Percentiles rank a stretch among this genome's conserved stretches.
These are phyloP conservation scores for Leucocoprinus leucothites DNA, from an alignment of 768 basidiomycete genomes.

Conservation along the genomic window DNA sequence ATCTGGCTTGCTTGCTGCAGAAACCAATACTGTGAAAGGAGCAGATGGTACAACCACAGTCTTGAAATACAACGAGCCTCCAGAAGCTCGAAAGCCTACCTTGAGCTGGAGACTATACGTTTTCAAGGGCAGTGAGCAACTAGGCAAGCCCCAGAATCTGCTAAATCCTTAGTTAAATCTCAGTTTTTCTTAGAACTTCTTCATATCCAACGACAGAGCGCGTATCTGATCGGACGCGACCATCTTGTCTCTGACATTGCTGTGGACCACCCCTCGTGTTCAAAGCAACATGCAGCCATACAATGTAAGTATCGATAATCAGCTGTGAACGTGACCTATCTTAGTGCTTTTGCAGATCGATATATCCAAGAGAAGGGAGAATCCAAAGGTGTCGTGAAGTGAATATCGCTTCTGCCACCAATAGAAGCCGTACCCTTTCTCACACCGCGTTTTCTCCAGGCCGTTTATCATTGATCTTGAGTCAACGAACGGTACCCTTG, in stretches of 20 bases:
- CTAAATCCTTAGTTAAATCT: not conserved
- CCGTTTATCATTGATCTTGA: conserved; percentile 98
- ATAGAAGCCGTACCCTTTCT: not conserved
- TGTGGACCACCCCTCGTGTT: conserved; percentile 94
- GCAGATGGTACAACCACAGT: conserved; percentile 76
- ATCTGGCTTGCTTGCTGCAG: conserved; percentile 92
- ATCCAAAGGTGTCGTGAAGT: conserved; percentile 86
- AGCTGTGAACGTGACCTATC: conserved; percentile 6
- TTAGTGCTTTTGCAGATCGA: conserved; percentile 50
- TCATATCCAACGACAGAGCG: conserved; percentile 91
- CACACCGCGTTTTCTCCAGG: conserved; percentile 37
- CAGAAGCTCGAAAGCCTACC: conserved; percentile 91
- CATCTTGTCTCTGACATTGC: conserved; percentile 81
- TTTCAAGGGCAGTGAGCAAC: conserved; percentile 92
- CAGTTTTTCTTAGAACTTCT: conserved; percentile 62
- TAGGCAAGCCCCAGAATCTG: conserved; percentile 54
- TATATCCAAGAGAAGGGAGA: conserved; percentile 86
- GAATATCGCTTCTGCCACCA: conserved; percentile 24
- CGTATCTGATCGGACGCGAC: conserved; percentile 92
- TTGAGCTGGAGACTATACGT: conserved; percentile 95
- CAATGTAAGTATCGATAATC: conserved; percentile 58
- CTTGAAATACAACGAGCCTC: conserved; percentile 97
- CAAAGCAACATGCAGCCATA: conserved; percentile 97
- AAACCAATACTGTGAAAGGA: conserved; percentile 86
- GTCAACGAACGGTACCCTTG: conserved; percentile 94